A percentile compares a stretch with the other conserved stretches of the same genome.
These are phyloP conservation scores for Gentiana straminea DNA, from an alignment of 257 asterid genomes.

Conservation along the genomic window DNA sequence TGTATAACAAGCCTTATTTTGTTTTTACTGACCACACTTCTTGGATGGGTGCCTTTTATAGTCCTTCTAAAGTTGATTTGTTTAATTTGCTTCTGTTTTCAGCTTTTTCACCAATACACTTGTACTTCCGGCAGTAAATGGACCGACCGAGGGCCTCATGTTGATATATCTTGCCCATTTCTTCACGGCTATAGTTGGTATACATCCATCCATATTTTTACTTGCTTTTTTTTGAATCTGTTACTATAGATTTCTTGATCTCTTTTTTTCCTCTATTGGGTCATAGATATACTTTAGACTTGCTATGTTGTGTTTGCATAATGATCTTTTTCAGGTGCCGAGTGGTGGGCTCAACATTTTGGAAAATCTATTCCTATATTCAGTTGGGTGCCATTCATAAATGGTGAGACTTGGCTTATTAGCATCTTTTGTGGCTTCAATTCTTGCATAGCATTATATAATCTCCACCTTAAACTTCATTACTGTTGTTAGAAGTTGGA, in stretches of 20 bases:
- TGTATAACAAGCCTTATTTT: too few species aligned
- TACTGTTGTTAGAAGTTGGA: too few species aligned
- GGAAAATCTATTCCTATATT: constrained; percentile 67
- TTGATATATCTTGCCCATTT: constrained; percentile 62
- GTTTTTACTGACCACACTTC: too few species aligned
- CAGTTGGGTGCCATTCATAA: constrained; percentile 73
- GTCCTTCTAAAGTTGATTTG: not conserved
- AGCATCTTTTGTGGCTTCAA: not conserved
- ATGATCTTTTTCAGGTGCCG: constrained; percentile 51
- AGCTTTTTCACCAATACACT: constrained; percentile 89
- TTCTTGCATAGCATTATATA: not conserved
- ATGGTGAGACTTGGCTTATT: constrained; percentile 37
- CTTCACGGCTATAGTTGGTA: constrained; percentile 72
- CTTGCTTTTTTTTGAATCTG: constrained; percentile 1
- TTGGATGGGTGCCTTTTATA: not conserved
- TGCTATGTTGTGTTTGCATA: constrained; percentile 3
- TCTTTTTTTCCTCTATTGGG: not conserved
- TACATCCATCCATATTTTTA: constrained; percentile 17
- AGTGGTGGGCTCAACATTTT: constrained; percentile 86
- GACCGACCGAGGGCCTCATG: constrained; percentile 92
- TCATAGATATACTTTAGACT: not conserved
- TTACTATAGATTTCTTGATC: not conserved
- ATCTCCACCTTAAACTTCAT: not conserved
- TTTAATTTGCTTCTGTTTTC: constrained; percentile 20
- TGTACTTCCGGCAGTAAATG: constrained; percentile 86